Percentiles rank a stretch among this genome's conserved stretches.
Conservation (phyloP, 2,329 filamentous ascomycete species). For the Lecanicillium sp. region DNA sequence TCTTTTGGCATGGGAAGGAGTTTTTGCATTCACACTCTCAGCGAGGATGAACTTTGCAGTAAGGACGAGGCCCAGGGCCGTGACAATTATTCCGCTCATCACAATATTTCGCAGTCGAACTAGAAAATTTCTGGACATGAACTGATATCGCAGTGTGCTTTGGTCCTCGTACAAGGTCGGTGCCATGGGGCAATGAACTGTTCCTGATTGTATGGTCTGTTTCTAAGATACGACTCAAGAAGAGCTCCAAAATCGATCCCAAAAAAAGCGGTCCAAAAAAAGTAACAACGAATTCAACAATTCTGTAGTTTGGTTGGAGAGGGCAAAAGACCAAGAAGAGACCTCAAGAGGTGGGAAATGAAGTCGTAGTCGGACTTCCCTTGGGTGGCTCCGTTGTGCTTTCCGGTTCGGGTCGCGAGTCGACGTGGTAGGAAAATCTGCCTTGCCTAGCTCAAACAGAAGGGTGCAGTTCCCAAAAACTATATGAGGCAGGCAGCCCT, state of each 20-base stretch:
- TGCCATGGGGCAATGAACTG: no score
- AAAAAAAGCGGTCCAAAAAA: constrained; percentile 15
- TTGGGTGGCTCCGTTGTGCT: no score
- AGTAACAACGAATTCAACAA: not conserved
- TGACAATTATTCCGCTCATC: constrained; percentile 1
- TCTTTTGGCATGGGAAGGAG: constrained; percentile 7
- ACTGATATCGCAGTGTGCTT: no score
- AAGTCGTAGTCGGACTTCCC: not conserved
- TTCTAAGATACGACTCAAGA: constrained; percentile 18
- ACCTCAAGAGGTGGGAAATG: not conserved
- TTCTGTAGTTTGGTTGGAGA: not conserved
- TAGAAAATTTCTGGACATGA: constrained; percentile 2
- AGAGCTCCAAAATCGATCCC: constrained; percentile 15
- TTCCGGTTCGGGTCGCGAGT: no score
- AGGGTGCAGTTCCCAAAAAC: no score
- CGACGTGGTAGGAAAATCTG: no score
- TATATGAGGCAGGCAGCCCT: no score
- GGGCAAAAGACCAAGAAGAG: not conserved
- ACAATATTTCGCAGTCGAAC: constrained; percentile 4
- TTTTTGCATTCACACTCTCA: not conserved
- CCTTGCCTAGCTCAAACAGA: no score
- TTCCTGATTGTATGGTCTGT: not conserved
- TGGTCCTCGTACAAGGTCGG: no score
- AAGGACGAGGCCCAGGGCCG: no score
- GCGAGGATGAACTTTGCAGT: not conserved